Base-by-base conservation (phyloP, 768 basidiomycete species). In the Macrolepiota dolichaula region DNA sequence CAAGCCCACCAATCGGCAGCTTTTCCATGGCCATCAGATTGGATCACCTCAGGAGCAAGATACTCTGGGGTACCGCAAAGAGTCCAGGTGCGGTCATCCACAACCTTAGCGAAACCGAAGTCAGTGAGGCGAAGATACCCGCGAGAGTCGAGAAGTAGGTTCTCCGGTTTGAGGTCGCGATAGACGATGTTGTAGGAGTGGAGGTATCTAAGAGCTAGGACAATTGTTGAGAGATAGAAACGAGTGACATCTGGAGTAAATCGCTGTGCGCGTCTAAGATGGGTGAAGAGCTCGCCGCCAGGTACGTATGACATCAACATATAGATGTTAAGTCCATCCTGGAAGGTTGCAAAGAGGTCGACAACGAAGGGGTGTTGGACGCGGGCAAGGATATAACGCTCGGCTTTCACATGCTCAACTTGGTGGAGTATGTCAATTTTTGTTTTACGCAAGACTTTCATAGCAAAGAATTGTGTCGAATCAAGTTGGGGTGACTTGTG, bases 1-100 rank as follows among this genome's bases (percentile, higher is more conserved):
- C 95, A 90, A 9, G 97, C 96, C 97, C 97, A 99, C 95, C 95
- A 99, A 71, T 99, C 96, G 5, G 95, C 96, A 9, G 96, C 95
- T 73, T 97, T 96, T 11, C 95, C 95, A 73, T 99, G 97, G 11
- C 97, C 97, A 64, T 96, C 95, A 5, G 93, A 94, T 69, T 96
- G 90, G 61, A 99, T 97, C 61, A 99, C 97, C 75, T 99, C 97
- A 19, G 97, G 97, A 2, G 97, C 96, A 38, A 99, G 87, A 71
- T 99, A 98, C 75, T 96, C 94, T 19, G 94, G 94, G 10, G 94
- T 96, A 37, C 94, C 94, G 68, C 97, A 99, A 35, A 99, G 81
- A 6, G 97, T 99, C 88, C 92, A 98, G 5, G 97, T 98, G 72
- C 96, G 91, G 72, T 98, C 96, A 65, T 96, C 93, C 44, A 98